Evolutionary conservation across 148 eudicot genomes (phyloP).

Genomic region (Nepenthes mirabilis): DNA sequence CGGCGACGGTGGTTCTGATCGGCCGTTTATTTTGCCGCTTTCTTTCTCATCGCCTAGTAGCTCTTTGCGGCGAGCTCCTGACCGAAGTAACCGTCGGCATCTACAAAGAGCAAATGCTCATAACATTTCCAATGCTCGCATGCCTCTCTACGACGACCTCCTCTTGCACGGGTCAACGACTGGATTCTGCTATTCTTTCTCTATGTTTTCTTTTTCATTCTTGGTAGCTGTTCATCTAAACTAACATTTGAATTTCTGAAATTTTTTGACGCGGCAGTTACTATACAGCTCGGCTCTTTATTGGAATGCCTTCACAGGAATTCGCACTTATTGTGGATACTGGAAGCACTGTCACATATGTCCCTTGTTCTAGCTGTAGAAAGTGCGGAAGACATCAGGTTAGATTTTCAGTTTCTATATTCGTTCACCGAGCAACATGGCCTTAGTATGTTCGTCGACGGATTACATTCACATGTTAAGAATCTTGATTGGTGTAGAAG

Average conservation of each 20-base stretch:
- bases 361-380: constrained; percentile 51
- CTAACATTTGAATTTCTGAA: not conserved
- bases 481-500: no score
- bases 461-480: no score
- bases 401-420: not conserved
- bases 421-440: no score
- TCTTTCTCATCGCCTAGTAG: constrained; percentile 1
- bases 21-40: constrained; percentile 6
- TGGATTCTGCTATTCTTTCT: not conserved
- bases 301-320: constrained; percentile 54
- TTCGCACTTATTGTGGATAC: constrained; percentile 69
- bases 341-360: constrained; percentile 70
- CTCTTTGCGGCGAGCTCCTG: constrained; percentile 1
- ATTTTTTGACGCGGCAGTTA: constrained; percentile 13
- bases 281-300: constrained; percentile 49
- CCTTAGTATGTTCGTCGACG: no score
- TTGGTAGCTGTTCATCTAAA: not conserved
- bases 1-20: not conserved
- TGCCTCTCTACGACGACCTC: constrained; percentile 14
- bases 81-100: constrained; percentile 8
- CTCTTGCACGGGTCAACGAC: constrained; percentile 8
- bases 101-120: not conserved
- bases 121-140: constrained; percentile 9
- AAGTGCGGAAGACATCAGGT: constrained; percentile 68
- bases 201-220: not conserved